Evolutionary conservation across 768 basidiomycete species (phyloP).

Genomic region (Termitomyces sp.): DNA sequence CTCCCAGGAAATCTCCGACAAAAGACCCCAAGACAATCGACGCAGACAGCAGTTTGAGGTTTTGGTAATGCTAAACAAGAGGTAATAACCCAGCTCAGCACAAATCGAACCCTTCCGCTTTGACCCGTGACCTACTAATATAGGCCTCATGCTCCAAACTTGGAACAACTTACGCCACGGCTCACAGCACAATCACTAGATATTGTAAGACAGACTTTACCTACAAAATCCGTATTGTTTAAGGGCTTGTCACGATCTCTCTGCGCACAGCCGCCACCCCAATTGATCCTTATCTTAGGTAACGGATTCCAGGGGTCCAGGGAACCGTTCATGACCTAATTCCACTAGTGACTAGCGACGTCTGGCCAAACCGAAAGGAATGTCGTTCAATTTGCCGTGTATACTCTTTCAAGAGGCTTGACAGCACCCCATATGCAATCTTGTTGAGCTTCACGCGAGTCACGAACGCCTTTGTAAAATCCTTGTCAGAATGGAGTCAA

Average conservation of each 20-base stretch:
- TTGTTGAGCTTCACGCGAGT: neutral
- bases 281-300: too few relatives aligned
- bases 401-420: slow-evolving; percentile 4
- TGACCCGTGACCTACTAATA: too few relatives aligned
- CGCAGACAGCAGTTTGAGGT: neutral
- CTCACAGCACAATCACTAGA: neutral
- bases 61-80: neutral
- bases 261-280: neutral
- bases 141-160: too few relatives aligned
- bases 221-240: neutral
- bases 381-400: slow-evolving; percentile 4
- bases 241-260: neutral
- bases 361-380: slow-evolving; percentile 10
- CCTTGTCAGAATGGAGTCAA: neutral
- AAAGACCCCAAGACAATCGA: neutral
- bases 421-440: neutral
- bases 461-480: neutral
- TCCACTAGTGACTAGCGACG: neutral
- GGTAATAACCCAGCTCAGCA: neutral
- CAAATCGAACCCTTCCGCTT: neutral
- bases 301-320: neutral
- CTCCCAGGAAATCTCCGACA: neutral
- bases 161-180: too few relatives aligned
- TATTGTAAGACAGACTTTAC: neutral
- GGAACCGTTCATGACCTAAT: neutral